phyloP scores from a whole-genome alignment of 2,329 filamentous ascomycete species.

The Fonsecaea nubica region DNA sequence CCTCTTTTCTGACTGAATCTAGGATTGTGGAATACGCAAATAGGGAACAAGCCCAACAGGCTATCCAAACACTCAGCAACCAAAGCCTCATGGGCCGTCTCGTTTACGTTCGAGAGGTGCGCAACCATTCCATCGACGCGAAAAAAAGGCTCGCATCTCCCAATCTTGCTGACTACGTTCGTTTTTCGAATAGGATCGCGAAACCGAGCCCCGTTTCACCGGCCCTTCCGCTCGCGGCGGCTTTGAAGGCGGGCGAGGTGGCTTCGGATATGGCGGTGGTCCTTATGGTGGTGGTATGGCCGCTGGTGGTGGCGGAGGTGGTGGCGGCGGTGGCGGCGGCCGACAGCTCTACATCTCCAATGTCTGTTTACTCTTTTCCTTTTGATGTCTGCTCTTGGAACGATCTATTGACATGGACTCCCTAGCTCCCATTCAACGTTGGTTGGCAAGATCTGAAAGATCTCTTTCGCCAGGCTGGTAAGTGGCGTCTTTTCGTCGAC shows the following conservation, averaged over 20 bases:
- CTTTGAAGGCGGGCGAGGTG: slow-evolving; percentile 62
- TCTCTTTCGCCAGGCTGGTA: slow-evolving; percentile 96
- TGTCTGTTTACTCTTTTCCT: slow-evolving; percentile 70
- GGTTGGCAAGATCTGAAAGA: slow-evolving; percentile 99
- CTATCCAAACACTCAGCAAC: slow-evolving; percentile 97
- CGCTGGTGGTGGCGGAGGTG: slow-evolving; percentile 50
- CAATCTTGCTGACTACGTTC: slow-evolving; percentile 5
- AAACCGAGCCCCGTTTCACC: slow-evolving; percentile 95
- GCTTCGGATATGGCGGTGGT: slow-evolving; percentile 69
- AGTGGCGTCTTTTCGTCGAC: slow-evolving; percentile 52
- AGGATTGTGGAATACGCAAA: slow-evolving; percentile 99
- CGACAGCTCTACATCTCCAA: slow-evolving; percentile 98
- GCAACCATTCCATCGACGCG: slow-evolving; percentile 25
- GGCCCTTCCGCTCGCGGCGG: slow-evolving; percentile 73
- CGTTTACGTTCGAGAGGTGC: slow-evolving; percentile 96
- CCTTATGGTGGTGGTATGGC: slow-evolving; percentile 27
- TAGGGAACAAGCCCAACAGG: slow-evolving; percentile 97
- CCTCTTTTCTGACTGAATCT: slow-evolving; percentile 19
- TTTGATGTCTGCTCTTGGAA: slow-evolving; percentile 42
- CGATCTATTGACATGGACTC: slow-evolving; percentile 48
- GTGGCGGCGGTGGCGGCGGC: slow-evolving; percentile 66
- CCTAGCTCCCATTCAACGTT: slow-evolving; percentile 91
- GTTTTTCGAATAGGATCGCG: slow-evolving; percentile 73
- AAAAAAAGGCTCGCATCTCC: not conserved
- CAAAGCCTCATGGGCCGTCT: slow-evolving; percentile 98